Base-by-base conservation (phyloP, 345 rosid genomes). In the Populus alba region DNA sequence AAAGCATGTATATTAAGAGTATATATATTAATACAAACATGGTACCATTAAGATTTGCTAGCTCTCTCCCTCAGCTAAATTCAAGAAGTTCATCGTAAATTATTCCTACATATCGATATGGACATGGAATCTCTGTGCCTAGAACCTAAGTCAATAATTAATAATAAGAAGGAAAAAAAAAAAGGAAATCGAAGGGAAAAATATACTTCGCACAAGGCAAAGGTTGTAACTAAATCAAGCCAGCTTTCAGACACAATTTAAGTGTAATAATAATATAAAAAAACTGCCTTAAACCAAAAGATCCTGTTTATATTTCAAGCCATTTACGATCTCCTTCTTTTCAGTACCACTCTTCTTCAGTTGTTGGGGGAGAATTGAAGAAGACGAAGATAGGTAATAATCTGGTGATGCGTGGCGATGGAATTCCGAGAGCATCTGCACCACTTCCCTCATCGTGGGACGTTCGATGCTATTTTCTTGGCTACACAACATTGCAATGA, bases 401-500 rank as follows among this genome's bases (percentile, higher is more conserved):
- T 75, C 69, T 0, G 41, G 51, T 0, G 51, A 78, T 41, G 45
- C 0, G 29, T 66, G 41, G 3, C 37, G 85, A 20, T 37, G 71
- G 45, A 68, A 82, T 33, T 63, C 90, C 0, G 93, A 88, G 55
- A 95, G 90, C 93, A 95, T 95, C 79, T 93, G 97, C 72, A 93
- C 96, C 33, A 95, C 97, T 76, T 94, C 98, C 77, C 94, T 89
- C 98, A 94, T 92, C 18, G 92, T 94, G 8, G 98, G 98, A 69
- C 99, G 89, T 83, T 95, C 97, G 43, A 95, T 92, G 75, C 96
- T 92, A 68, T 92, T 92, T 81, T 95, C 99, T 80, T 93, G 92
- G 72, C 89, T 88, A 81, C 98, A 95, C 35, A 93, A 75, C 94
- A 85, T 89, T 53, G 97, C 99, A 22, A 95, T 86, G 84, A 93